Conservation (phyloP, 495 filamentous ascomycete genomes). For the Margaritispora aquatica region DNA sequence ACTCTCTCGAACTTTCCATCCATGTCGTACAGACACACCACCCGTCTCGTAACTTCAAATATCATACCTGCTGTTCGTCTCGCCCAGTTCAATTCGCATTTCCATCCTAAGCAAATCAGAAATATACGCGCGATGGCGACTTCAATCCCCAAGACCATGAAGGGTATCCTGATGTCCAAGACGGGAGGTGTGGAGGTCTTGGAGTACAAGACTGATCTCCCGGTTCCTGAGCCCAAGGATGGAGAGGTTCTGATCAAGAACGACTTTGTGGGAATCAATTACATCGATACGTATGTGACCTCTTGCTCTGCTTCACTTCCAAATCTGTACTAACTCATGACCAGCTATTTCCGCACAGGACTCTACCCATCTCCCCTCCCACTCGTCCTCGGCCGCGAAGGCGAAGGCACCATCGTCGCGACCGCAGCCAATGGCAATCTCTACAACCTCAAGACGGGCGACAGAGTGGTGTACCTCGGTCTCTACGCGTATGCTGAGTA, state of each 20-base stretch:
- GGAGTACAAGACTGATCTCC: conserved; percentile 65
- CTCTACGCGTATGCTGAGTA: conserved; percentile 71
- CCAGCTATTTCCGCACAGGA: conserved; percentile 83
- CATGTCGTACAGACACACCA: conserved; percentile 12
- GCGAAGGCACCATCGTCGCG: conserved; percentile 48
- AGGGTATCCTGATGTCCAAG: conserved; percentile 66
- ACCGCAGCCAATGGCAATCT: conserved; percentile 27
- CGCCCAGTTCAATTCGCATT: conserved; percentile 15
- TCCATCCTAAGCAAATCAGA: conserved; percentile 4
- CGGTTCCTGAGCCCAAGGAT: conserved; percentile 64
- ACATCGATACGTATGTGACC: conserved; percentile 63
- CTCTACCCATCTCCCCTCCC: conserved; percentile 76
- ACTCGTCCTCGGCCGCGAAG: conserved; percentile 80
- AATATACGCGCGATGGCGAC: conserved; percentile 37
- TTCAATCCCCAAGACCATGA: conserved; percentile 52
- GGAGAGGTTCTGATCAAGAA: conserved; percentile 82
- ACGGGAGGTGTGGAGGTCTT: conserved; percentile 76
- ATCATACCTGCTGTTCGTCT: conserved; percentile 2
- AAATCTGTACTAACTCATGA: conserved; percentile 18
- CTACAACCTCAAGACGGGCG: conserved; percentile 51
- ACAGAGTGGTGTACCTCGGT: conserved; percentile 61
- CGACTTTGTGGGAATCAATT: conserved; percentile 81
- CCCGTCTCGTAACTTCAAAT: conserved; percentile 5
- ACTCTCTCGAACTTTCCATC: background rate
- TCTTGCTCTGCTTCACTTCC: background rate